Percentiles rank a stretch among this genome's conserved stretches.
Evolutionary conservation across 2,329 filamentous ascomycete genomes (phyloP).

Genomic region (Nothopassalora personata): DNA sequence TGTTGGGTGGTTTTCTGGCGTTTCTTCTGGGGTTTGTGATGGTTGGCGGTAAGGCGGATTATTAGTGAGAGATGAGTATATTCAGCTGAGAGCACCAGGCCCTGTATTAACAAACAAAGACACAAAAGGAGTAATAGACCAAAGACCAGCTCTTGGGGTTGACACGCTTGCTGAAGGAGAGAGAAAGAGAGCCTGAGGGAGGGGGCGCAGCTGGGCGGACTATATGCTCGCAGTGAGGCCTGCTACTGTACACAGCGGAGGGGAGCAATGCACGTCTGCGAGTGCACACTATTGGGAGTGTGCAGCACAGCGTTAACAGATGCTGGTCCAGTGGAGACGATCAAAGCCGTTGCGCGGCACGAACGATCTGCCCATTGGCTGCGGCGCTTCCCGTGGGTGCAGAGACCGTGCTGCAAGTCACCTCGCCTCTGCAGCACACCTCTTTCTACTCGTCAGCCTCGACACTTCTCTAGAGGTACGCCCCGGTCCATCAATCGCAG

Average conservation of each 20-base stretch:
- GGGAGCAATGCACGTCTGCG: constrained; percentile 7
- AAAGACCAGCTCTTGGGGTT: constrained; percentile 47
- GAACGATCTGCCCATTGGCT: constrained; percentile 1
- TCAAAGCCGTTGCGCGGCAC: neutral
- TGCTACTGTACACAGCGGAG: constrained; percentile 4
- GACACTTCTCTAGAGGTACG: neutral
- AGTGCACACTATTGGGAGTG: constrained; percentile 24
- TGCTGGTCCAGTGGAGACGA: constrained; percentile 14
- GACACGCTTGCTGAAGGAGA: constrained; percentile 49
- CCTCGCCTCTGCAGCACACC: neutral
- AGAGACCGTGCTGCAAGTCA: neutral
- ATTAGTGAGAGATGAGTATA: constrained; percentile 25
- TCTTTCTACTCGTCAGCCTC: neutral
- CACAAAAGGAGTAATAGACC: constrained; percentile 33
- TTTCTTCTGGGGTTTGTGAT: constrained; percentile 17
- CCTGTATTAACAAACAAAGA: constrained; percentile 39
- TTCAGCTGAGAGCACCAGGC: constrained; percentile 42
- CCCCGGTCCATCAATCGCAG: constrained; percentile 6
- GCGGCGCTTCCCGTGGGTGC: neutral
- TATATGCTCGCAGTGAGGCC: constrained; percentile 8
- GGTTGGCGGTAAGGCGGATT: constrained; percentile 16
- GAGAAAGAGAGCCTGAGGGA: constrained; percentile 18
- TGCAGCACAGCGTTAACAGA: constrained; percentile 25
- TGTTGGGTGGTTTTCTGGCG: constrained; percentile 13
- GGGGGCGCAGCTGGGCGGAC: constrained; percentile 7